Base-by-base conservation (phyloP, 176 grass and related monocot genomes). In the Areca catechu region DNA sequence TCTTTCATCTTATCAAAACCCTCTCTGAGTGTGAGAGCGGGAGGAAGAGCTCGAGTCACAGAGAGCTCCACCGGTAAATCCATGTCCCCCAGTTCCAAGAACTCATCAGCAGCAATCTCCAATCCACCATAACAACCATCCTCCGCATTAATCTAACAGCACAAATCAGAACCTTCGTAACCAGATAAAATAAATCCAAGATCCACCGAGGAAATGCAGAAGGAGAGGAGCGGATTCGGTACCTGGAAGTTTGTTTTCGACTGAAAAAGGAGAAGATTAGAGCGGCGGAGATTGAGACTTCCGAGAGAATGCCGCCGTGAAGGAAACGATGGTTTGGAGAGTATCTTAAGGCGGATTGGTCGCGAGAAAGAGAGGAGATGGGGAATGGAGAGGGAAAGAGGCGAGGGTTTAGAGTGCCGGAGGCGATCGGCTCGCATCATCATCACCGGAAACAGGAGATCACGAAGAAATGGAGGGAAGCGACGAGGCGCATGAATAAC, bases 1-100 rank as follows among this genome's bases (percentile, higher is more conserved):
- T 70, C 28, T 56, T 65, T 75, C 19, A 81, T 75, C 51, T 75
- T 81, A 54, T 57, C 65, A 65, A 52, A 81, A 3, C 71, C 78
- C 49, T 70, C 66, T 50, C 57, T 56, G 22, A 81, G 14, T 16
- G 58, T 75, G 53, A 81, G 71, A 50, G 57, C 72, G 3, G 71
- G n/a, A 28, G 51, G 53, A 2, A 81, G 47, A 10, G 52, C 58
- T 20, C 65, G 78, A 65, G 58, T 75, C 15, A 51, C 27, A 37
- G 51, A 71, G n/a, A 81, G 37, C 28, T 81, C 71, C 15, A 75
- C 65, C 5, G 71, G 60, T 51, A 75, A 70, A 65, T 58, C 54
- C 56, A 24, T 50, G 9, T 50, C 50, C 17, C 29, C 75, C 19
- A 64, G n/a, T 24, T 74, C 54, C 16, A 56, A 15, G 18, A 72